Evolutionary conservation across 2,329 filamentous ascomycete species (phyloP).

Genomic region (Volutella citrinella): DNA sequence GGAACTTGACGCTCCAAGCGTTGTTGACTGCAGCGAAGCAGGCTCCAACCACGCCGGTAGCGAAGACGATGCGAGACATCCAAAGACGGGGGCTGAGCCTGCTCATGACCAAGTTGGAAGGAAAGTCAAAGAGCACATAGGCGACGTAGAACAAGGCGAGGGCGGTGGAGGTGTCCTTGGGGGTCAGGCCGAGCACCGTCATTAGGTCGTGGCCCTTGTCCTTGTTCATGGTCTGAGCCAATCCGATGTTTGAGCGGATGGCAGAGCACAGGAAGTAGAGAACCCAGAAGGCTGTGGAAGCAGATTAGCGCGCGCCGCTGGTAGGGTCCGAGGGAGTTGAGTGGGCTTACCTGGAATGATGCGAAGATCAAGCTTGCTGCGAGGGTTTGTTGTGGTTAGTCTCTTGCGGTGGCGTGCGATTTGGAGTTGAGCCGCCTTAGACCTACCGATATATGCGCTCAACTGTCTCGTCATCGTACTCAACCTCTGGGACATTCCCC

Average conservation of each 20-base stretch:
- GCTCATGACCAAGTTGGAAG: slow-evolving; percentile 87
- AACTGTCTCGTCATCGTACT: slow-evolving; percentile 50
- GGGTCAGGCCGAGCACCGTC: slow-evolving; percentile 63
- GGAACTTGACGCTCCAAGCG: slow-evolving; percentile 84
- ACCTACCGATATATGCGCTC: slow-evolving; percentile 46
- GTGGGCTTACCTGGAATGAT: too few relatives aligned
- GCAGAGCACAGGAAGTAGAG: slow-evolving; percentile 91
- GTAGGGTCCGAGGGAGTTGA: too few relatives aligned
- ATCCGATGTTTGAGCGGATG: slow-evolving; percentile 86
- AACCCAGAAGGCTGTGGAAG: slow-evolving; percentile 73
- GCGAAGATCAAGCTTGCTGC: slow-evolving; percentile 54
- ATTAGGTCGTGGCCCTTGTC: slow-evolving; percentile 70
- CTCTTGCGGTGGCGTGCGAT: too few relatives aligned
- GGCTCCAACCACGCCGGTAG: slow-evolving; percentile 78
- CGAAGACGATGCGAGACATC: slow-evolving; percentile 90
- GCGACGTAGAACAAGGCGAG: slow-evolving; percentile 88
- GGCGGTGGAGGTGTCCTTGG: slow-evolving; percentile 78
- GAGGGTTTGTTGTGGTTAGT: too few relatives aligned
- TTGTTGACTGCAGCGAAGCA: slow-evolving; percentile 80
- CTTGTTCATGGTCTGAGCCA: slow-evolving; percentile 92
- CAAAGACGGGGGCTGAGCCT: slow-evolving; percentile 79
- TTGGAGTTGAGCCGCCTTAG: too few relatives aligned
- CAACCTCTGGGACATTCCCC: slow-evolving; percentile 29
- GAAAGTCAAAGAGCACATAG: slow-evolving; percentile 86
- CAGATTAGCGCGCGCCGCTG: too few relatives aligned